phyloP scores from a whole-genome alignment of 2,329 filamentous ascomycete genomes.

The Apiospora kogelbergensis region DNA sequence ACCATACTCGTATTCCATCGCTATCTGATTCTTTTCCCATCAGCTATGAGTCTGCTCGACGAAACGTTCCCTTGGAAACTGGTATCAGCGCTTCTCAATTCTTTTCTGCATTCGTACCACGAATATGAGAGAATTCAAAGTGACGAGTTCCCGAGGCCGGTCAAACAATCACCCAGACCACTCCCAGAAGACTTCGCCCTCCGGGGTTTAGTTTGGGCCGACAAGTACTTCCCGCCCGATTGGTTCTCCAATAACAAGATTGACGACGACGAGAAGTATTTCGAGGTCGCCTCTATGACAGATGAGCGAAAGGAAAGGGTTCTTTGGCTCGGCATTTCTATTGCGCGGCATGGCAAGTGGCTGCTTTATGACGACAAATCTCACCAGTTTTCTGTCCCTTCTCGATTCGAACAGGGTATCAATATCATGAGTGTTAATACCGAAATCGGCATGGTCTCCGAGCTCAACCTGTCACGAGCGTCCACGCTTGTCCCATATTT shows the following conservation, averaged over 20 bases:
- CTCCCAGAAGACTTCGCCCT: no score
- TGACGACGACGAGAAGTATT: conserved; percentile 67
- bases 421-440: no score
- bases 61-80: conserved; percentile 52
- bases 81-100: conserved; percentile 41
- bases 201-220: no score
- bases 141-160: conserved; percentile 46
- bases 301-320: conserved; percentile 59
- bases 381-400: no score
- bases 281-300: conserved; percentile 60
- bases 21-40: conserved; percentile 40
- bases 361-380: no score
- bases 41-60: conserved; percentile 45
- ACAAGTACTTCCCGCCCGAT: no score
- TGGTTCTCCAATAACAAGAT: no score
- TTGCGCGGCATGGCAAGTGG: no score
- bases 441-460: background rate
- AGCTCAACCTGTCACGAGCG: background rate
- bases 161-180: no score
- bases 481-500: background rate
- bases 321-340: conserved; percentile 53
- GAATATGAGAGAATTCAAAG: conserved; percentile 37
- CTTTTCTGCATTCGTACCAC: conserved; percentile 31
- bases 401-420: no score
- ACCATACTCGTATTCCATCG: conserved; percentile 59